A percentile compares a stretch with the other conserved stretches of the same genome.
Evolutionary conservation across 1,284 basidiomycete genomes (phyloP).

Genomic region (Papiliotrema nemorosa): DNA sequence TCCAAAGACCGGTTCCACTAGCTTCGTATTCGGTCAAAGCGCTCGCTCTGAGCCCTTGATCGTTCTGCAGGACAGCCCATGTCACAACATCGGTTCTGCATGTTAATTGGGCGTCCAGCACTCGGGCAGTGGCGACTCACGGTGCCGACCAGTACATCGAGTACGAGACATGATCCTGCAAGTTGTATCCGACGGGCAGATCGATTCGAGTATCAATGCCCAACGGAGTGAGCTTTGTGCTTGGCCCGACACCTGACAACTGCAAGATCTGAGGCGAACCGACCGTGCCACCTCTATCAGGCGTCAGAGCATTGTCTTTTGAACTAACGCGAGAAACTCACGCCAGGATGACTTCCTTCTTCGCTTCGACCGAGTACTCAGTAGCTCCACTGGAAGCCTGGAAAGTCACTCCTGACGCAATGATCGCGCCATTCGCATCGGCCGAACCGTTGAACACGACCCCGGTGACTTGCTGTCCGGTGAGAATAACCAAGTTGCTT

Average conservation of each 20-base stretch:
- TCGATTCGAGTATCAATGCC: constrained; percentile 54
- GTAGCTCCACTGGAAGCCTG: constrained; percentile 45
- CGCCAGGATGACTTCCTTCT: constrained; percentile 53
- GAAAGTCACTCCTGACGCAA: constrained; percentile 61
- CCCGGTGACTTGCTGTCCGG: constrained; percentile 60
- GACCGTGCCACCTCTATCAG: constrained; percentile 56
- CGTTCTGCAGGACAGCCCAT: constrained; percentile 37
- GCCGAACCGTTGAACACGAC: constrained; percentile 59
- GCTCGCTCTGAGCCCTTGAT: constrained; percentile 19
- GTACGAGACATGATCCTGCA: constrained; percentile 64
- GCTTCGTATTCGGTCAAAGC: constrained; percentile 30
- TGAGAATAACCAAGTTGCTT: constrained; percentile 61
- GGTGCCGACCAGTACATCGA: constrained; percentile 45
- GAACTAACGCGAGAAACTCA: constrained; percentile 10
- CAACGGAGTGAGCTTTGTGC: constrained; percentile 55
- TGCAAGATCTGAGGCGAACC: constrained; percentile 65
- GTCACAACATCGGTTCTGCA: constrained; percentile 28
- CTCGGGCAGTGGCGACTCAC: constrained; percentile 9
- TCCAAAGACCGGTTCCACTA: constrained; percentile 40
- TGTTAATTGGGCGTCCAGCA: neutral
- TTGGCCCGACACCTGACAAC: constrained; percentile 68
- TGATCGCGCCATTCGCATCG: constrained; percentile 49
- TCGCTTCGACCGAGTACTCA: constrained; percentile 54
- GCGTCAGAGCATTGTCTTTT: neutral
- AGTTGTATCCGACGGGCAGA: constrained; percentile 70